Evolutionary conservation across 2,329 filamentous ascomycete genomes (phyloP).

Genomic region (Lasiodiplodia sp.): DNA sequence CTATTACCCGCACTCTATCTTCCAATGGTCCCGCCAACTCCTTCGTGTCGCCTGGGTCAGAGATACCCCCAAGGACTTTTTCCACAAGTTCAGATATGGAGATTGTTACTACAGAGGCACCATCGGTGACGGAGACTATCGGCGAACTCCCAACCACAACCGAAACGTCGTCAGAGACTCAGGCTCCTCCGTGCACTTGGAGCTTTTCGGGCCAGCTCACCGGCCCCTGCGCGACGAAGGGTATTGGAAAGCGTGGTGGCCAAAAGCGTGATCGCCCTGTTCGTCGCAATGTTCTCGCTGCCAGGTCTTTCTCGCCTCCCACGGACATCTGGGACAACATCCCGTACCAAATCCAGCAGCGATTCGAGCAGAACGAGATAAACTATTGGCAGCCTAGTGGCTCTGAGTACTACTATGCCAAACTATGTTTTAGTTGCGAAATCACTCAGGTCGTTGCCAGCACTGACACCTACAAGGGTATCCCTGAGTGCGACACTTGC

Average conservation of each 20-base stretch:
- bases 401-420: slow-evolving; percentile 15
- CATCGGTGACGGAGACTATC: too few species aligned
- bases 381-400: slow-evolving; percentile 11
- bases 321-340: not conserved
- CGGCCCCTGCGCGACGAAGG: not conserved
- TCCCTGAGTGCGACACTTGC: slow-evolving; percentile 6
- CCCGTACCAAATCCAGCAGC: not conserved
- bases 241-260: too few species aligned
- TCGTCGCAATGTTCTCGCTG: not conserved
- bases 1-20: not conserved
- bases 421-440: slow-evolving; percentile 2
- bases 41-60: too few species aligned
- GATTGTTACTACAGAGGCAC: too few species aligned
- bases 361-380: slow-evolving; percentile 8
- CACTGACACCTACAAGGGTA: not conserved
- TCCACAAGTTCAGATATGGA: too few species aligned
- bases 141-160: not conserved
- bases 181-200: not conserved
- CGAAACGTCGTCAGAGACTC: not conserved
- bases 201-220: not conserved
- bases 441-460: slow-evolving; percentile 1
- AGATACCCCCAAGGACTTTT: too few species aligned
- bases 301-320: not conserved
- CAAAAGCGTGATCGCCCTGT: too few species aligned
- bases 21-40: too few species aligned